Evolutionary conservation across 768 basidiomycete species (phyloP), one percentile per base, ranked within the genome.

Genomic region (Polyporus arcularius): DNA sequence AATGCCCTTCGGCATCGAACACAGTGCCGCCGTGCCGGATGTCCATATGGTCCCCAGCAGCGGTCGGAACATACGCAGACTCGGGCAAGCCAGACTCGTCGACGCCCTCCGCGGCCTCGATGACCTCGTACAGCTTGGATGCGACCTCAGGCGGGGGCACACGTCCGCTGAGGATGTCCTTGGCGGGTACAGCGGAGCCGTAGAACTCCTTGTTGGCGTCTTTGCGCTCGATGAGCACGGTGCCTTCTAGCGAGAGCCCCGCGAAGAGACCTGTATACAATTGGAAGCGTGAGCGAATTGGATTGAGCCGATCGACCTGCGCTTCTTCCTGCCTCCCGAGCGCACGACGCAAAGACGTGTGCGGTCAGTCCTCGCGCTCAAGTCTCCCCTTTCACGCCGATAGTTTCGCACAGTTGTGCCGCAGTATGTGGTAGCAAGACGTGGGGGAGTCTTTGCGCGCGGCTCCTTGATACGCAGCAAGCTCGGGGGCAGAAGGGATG

Each of bases 131-230:
- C 65, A 98, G 73, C 64, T 82, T 82, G 35, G 90, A 92, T 1
- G 95, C 95, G 58, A 96, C 93, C 76, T 98, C 96, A 0, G 97
- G 96, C n/a, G 96, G 92, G 4, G 96, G 97, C 1, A 98, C 96
- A 18, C 89, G 88, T 40, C 96, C 96, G 53, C 90, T 85, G 30
- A 99, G 85, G 68, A 99, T 96, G 69, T 96, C 95, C 60, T 83
- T 81, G 0, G 94, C 93, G 6, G 95, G 90, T 4, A 98, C 85
- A 2, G 87, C 80, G 3, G 94, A 94, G 3, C 96, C 96, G 67
- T 98, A 98, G 77, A 98, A 99, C 28, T 95, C 94, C 52, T 89
- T 86, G 72, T 98, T 98, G 53, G 96, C 90, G 72, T 98, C 96
- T 74, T 94, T 97, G 67, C 96, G 84, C 74, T 98, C 96, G 63